These are phyloP conservation scores for Monilinia aucupariae DNA, from an alignment of 2,329 filamentous ascomycete species.

Conservation along the genomic window DNA sequence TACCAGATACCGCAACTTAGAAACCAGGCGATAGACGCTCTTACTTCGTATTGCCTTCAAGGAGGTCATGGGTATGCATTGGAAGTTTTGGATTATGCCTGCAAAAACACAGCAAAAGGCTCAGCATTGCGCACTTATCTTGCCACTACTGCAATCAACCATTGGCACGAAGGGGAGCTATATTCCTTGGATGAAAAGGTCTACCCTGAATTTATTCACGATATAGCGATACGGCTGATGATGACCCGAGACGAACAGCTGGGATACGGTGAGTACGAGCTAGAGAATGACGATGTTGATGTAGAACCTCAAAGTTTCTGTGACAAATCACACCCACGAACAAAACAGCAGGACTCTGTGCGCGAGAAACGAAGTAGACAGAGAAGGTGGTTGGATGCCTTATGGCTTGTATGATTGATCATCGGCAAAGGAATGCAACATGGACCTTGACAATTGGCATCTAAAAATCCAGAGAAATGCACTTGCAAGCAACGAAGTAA, in stretches of 20 bases:
- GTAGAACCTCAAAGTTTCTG: no score
- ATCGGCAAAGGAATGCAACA: not conserved
- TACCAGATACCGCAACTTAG: not conserved
- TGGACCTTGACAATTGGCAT: not conserved
- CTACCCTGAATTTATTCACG: not conserved
- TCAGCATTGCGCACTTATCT: not conserved
- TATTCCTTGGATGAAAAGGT: not conserved
- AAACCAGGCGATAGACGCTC: not conserved
- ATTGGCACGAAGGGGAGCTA: accelerated
- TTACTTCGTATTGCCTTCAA: not conserved
- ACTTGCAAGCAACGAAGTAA: not conserved
- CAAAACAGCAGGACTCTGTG: not conserved
- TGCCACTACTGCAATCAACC: accelerated
- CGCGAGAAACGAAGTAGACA: not conserved
- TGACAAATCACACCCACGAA: not conserved
- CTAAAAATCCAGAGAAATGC: not conserved
- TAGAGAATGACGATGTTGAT: no score
- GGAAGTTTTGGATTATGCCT: not conserved
- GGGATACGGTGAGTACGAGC: not conserved
- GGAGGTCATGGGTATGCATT: not conserved
- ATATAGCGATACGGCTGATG: not conserved
- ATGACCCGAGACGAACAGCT: not conserved
- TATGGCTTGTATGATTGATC: not conserved
- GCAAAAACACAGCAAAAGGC: not conserved
- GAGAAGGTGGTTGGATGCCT: not conserved